Percentiles rank a stretch among this genome's conserved stretches.
phyloP scores from a whole-genome alignment of 768 basidiomycete species.

The Xerocomus potaroensis region DNA sequence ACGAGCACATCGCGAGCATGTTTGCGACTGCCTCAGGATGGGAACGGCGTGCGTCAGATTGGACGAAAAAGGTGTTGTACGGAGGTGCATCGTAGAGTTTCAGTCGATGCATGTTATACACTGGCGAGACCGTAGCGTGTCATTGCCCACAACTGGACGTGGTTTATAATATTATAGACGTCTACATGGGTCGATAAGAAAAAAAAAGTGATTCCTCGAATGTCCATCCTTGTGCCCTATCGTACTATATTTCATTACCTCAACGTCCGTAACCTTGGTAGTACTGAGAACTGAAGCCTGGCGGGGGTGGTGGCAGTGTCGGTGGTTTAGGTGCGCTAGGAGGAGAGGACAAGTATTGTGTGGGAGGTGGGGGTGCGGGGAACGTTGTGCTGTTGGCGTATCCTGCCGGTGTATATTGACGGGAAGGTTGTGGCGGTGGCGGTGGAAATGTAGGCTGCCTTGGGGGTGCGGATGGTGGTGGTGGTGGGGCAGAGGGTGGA shows the following conservation, averaged over 20 bases:
- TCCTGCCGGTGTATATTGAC: constrained; percentile 16
- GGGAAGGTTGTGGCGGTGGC: constrained; percentile 18
- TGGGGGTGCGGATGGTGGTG: constrained; percentile 15
- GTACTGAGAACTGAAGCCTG: constrained; percentile 26
- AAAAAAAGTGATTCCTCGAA: background rate
- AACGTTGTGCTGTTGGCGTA: constrained; percentile 13
- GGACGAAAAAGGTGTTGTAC: constrained; percentile 46
- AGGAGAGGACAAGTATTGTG: constrained; percentile 21
- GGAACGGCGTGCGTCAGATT: constrained; percentile 44
- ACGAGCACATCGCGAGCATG: constrained; percentile 46
- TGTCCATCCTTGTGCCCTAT: background rate
- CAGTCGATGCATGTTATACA: too few relatives aligned
- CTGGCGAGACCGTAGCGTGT: too few relatives aligned
- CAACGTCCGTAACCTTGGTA: constrained; percentile 32
- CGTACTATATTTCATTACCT: background rate
- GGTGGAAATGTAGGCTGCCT: constrained; percentile 27
- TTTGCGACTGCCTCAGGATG: constrained; percentile 42
- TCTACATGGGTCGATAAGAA: background rate
- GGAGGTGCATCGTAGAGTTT: constrained; percentile 12
- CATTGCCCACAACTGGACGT: too few relatives aligned
- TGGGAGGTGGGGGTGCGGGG: constrained; percentile 29
- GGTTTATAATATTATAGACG: too few relatives aligned
- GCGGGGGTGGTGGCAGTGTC: constrained; percentile 27
- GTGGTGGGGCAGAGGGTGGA: constrained; percentile 1
- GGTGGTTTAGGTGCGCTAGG: constrained; percentile 15